A percentile compares a stretch with the other conserved stretches of the same genome.
Evolutionary conservation across 192 early-diverging fungal species (phyloP).

Genomic region (Backusella tuberculispora): DNA sequence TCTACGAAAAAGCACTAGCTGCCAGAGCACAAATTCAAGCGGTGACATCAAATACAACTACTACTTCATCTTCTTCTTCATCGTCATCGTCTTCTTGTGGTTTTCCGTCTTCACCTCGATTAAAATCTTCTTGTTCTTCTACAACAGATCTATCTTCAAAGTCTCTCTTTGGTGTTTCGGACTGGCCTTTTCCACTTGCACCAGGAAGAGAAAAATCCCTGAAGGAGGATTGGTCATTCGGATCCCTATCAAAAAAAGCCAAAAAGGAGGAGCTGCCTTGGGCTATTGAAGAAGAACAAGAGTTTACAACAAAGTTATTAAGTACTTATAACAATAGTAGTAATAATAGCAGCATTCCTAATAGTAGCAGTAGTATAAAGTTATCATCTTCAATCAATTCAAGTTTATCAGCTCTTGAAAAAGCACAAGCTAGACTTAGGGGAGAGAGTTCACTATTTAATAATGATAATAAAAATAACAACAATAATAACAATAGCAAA

Average conservation of each 20-base stretch:
- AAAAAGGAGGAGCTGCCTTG: constrained; percentile 28
- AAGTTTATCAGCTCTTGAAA: constrained; percentile 27
- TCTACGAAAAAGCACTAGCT: constrained; percentile 38
- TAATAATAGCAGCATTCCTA: neutral
- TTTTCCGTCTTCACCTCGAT: neutral
- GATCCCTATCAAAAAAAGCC: constrained; percentile 15
- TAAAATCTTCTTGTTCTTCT: constrained; percentile 2
- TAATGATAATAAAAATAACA: neutral
- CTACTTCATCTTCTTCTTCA: neutral
- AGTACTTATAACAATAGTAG: neutral
- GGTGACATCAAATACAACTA: neutral
- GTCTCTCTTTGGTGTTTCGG: constrained; percentile 24
- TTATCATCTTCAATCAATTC: neutral
- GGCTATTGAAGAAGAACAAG: constrained; percentile 18
- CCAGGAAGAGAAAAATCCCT: constrained; percentile 15
- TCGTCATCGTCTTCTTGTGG: constrained; percentile 2
- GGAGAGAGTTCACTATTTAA: constrained; percentile 19
- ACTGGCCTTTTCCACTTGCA: constrained; percentile 35
- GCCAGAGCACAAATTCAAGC: constrained; percentile 34
- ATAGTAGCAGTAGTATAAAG: neutral
- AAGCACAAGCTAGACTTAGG: constrained; percentile 30
- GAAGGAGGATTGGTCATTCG: constrained; percentile 11
- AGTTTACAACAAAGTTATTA: neutral
- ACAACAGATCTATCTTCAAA: neutral
- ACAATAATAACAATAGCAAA: neutral